phyloP scores from a whole-genome alignment of 176 grass and related monocot genomes.

The Triticum urartu region DNA sequence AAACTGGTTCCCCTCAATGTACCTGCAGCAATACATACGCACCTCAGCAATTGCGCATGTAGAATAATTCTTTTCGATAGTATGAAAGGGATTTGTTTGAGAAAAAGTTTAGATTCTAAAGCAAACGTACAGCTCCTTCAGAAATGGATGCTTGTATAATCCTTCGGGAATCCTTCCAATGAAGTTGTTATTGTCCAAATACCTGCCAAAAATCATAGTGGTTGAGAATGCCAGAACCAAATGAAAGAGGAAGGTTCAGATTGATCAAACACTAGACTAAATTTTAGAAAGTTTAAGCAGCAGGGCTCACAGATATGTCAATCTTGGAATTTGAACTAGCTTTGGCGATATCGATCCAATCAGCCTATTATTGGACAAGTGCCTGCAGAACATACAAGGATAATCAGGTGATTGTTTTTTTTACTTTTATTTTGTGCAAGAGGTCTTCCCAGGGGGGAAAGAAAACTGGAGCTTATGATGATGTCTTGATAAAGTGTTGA shows the following conservation, averaged over 20 bases:
- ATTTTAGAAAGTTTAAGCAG: not conserved
- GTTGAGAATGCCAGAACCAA: not conserved
- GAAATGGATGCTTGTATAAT: slow-evolving; percentile 83
- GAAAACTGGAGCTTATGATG: slow-evolving; percentile 2
- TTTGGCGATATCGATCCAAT: slow-evolving; percentile 78
- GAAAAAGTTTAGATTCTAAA: slow-evolving; percentile 21
- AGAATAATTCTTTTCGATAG: too few species aligned
- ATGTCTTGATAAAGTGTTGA: not conserved
- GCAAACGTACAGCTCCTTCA: slow-evolving; percentile 84
- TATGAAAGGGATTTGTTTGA: not conserved
- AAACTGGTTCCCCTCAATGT: slow-evolving; percentile 86
- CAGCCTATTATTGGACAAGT: slow-evolving; percentile 85
- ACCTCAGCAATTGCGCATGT: too few species aligned
- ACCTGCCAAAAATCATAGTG: slow-evolving; percentile 41
- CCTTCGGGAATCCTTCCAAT: slow-evolving; percentile 89
- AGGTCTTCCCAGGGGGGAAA: not conserved
- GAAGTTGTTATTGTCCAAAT: slow-evolving; percentile 90
- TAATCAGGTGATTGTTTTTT: not conserved
- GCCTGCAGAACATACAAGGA: slow-evolving; percentile 41
- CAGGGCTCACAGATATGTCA: slow-evolving; percentile 81
- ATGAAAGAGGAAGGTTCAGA: not conserved
- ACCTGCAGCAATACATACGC: slow-evolving; percentile 42
- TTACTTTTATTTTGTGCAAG: too few species aligned
- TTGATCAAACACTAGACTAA: not conserved
- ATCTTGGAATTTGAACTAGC: slow-evolving; percentile 75